Evolutionary conservation across 225 moss, liverwort and hornwort genomes (phyloP), one percentile per base, ranked within the genome.

Genomic region (Ulota crispa): DNA sequence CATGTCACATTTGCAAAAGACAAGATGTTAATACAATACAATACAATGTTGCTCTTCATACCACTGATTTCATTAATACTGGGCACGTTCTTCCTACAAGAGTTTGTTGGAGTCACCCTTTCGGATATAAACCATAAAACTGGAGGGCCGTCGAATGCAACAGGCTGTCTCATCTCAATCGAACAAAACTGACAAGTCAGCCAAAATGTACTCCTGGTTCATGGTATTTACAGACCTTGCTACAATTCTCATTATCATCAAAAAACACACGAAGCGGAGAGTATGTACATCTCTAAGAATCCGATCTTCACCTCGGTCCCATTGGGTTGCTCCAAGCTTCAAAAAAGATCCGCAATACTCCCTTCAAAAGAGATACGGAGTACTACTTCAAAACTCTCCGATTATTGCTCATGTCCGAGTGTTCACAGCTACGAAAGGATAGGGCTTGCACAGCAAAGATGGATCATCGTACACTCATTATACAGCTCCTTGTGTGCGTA

Each of bases 361-460:
- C 56, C 45, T 23, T 56, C 41, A 41, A 56, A 54, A 56, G 45
- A 28, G n/a, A 12, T 23, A n/a, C n/a, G n/a, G n/a, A n/a, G n/a
- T n/a, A 50, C 50, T 50, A 13, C 45, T 47, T 78, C 75, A 73
- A 16, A 72, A 78, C 27, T 41, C 36, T n/a, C 9, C 2, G 34
- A 47, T 45, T 70, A 52, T 27, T 26, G 32, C 24, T 64, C 55
- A 9, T 26, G 18, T 43, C 9, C 75, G 14, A 23, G 32, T 76
- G 60, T 66, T 83, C 72, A 80, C 76, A 71, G 66, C 50, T 45
- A 70, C 21, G 30, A 75, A 30, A 20, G 57, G 64, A 61, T 30
- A 12, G 21, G 26, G 20, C 31, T 31, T 64, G 64, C 50, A 32
- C 32, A 53, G 32, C 63, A 64, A n/a, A 20, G 37, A 61, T 47